A percentile compares a stretch with the other conserved stretches of the same genome.
Conservation (phyloP, 176 grass and related monocot species). For the Rhynchospora pubera region DNA sequence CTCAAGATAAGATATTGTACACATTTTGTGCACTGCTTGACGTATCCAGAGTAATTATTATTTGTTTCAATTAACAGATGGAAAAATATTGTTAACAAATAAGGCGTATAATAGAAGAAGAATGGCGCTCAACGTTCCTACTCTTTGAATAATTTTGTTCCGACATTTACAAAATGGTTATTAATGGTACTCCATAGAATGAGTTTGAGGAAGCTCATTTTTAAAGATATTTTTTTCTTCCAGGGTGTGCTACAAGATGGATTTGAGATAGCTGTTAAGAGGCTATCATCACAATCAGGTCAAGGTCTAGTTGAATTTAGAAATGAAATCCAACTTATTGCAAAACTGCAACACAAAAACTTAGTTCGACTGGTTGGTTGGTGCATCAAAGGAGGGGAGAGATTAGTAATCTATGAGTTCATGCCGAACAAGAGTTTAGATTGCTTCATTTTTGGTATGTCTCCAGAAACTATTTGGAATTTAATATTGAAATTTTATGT, state of each 20-base stretch:
- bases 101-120: no score
- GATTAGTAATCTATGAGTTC: conserved; percentile 18
- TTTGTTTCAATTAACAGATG: no score
- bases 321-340: conserved; percentile 22
- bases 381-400: conserved; percentile 16
- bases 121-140: no score
- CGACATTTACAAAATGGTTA: no score
- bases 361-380: conserved; percentile 19
- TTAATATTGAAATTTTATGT: not conserved
- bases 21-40: no score
- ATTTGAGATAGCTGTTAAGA: conserved; percentile 23
- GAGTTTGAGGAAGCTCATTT: no score
- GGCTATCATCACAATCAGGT: conserved; percentile 3
- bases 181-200: no score
- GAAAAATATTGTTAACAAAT: no score
- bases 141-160: no score
- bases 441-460: conserved; percentile 14
- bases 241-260: conserved; percentile 17
- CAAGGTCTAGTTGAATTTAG: conserved; percentile 23
- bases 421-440: conserved; percentile 24
- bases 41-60: no score
- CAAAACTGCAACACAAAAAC: conserved; percentile 10
- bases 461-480: not conserved
- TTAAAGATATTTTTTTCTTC: no score
- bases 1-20: no score